Evolutionary conservation across 331 rosid species (phyloP).

Genomic region (Phaseolus coccineus): DNA sequence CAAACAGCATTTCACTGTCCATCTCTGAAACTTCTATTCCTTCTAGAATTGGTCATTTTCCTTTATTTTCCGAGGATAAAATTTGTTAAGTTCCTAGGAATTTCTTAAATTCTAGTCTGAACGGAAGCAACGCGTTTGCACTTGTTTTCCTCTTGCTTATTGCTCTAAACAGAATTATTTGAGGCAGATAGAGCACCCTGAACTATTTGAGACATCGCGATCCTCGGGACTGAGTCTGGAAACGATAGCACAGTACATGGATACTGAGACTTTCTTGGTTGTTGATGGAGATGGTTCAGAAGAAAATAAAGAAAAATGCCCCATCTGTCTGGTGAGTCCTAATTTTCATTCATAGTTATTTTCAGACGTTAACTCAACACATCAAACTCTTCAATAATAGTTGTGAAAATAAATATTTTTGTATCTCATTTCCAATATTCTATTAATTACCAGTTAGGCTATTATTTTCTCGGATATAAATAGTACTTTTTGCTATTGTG

Average conservation of each 20-base stretch:
- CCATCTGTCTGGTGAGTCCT: slow-evolving; percentile 47
- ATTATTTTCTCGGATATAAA: neutral
- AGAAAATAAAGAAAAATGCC: slow-evolving; percentile 29
- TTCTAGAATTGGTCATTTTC: neutral
- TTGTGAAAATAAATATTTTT: neutral
- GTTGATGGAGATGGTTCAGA: neutral
- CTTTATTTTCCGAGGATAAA: neutral
- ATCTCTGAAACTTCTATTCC: neutral
- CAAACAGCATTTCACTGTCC: neutral
- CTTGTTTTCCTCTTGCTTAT: neutral
- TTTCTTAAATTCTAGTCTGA: neutral
- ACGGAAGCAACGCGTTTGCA: neutral
- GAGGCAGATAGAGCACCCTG: neutral
- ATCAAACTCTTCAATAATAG: neutral
- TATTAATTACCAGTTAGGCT: neutral
- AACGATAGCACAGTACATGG: neutral
- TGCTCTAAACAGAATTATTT: slow-evolving; percentile 2
- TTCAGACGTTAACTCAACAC: neutral
- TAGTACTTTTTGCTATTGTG: neutral
- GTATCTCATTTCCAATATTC: neutral
- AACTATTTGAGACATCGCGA: neutral
- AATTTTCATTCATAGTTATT: neutral
- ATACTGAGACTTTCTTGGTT: slow-evolving; percentile 5
- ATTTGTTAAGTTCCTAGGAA: neutral
- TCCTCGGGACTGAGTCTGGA: neutral